Base-by-base conservation (phyloP, 108 stramenopile species). In the Conticribra weissflogii region DNA sequence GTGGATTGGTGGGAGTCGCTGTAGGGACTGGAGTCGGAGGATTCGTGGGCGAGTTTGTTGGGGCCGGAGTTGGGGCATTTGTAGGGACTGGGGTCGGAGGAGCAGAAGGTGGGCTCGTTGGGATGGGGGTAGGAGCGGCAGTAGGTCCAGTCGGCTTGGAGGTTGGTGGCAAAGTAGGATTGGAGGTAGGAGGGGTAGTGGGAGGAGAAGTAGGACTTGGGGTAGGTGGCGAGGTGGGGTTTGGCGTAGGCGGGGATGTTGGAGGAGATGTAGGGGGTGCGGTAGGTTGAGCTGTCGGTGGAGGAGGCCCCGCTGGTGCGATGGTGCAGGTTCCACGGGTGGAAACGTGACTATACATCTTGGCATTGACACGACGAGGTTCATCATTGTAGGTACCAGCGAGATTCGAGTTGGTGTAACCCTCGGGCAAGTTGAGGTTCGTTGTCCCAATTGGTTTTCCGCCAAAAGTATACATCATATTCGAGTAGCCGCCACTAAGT, bases 381-480 rank as follows among this genome's bases (percentile, higher is more conserved):
- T 69, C 68, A 32, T 33, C 27, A 25, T 32, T 69, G 25, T 51
- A 49, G 24, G 50, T 69, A 3, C 28, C 57, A 1, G 29, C 57
- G 0, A 69, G 55, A 21, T 59, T 41, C 17, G 57, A 24, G 22
- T 58, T 59, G 17, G 32, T 28, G 0, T 30, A 29, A 36, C 68
- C 45, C 24, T 23, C 59, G 34, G 30, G 9, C 14, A 41, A 23
- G 7, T 58, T 57, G 2, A 15, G n/a, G 3, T 32, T 49, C 14
- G 49, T 57, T 23, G 18, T 21, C 23, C 68, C 68, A 21, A 23
- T 31, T 22, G 49, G 59, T 2, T 16, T 15, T 3, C 57, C 68
- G 3, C 68, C 68, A 69, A 69, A 69, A 15, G 68, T 55, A 22
- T 69, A 69, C 68, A 69, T 59, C 16, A 55, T 30, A 23, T 59